Base-by-base conservation (phyloP, 495 filamentous ascomycete species). In the Aspergillus homomorphus region DNA sequence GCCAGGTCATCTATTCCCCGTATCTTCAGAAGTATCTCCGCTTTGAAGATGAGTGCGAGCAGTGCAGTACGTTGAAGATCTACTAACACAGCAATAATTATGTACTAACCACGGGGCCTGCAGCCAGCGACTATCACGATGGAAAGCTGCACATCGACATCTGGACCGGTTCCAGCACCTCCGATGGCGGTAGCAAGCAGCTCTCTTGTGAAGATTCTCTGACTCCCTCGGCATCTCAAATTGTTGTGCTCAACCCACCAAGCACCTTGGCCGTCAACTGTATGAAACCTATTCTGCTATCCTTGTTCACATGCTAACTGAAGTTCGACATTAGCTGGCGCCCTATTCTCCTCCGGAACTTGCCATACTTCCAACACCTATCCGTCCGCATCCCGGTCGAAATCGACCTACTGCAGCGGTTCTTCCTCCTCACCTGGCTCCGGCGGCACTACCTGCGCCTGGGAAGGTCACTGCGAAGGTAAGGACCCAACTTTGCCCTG, bases 1-100 rank as follows among this genome's bases (percentile, higher is more conserved):
- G 79, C 62, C 78, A 79, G 45, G 65, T 78, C 49, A 65, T 82
- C 61, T 82, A 80, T 50, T 51, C 67, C 7, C 75, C 75, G 0
- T 73, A 73, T 28, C 52, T 78, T 44, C 69, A 68, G 33, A 80
- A 80, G 57, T 80, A 80, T 53, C 68, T 75, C 19, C 64, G 71
- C 2, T 63, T 63, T 44, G 71, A 77, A 52, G 74, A 74, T 33
- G 51, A 61, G 15, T 77, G 74, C 53, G 66, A 33, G 2, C 45
- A 48, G 45, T 48, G 45, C 45, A 48, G 45, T 48, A 48, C 15
- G 45, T 48, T 22, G n/a, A n/a, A n/a, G n/a, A n/a, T 8, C 1
- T 22, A 3, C 19, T 10, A 10, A 22, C 18, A 22, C 19, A 19
- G 10, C 18, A 10, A 4, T 1, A n/a, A n/a, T n/a, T n/a, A n/a